phyloP scores from a whole-genome alignment of 2,329 filamentous ascomycete species.

The Alternaria novae-zelandiae region DNA sequence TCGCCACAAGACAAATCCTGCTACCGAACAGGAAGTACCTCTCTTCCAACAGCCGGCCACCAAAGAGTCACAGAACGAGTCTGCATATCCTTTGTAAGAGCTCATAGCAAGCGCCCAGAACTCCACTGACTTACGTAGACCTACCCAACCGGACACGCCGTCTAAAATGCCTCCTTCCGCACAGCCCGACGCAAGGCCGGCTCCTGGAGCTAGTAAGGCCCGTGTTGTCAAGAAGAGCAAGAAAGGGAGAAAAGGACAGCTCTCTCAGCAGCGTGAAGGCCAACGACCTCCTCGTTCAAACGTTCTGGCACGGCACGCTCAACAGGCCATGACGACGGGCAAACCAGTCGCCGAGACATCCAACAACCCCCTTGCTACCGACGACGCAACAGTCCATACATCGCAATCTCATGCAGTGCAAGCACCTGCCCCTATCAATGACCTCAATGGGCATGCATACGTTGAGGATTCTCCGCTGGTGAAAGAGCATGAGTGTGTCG shows the following conservation, averaged over 20 bases:
- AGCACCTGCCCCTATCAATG: not conserved
- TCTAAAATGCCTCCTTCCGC: not conserved
- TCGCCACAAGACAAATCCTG: not conserved
- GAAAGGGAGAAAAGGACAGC: constrained; percentile 1
- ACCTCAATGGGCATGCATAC: not conserved
- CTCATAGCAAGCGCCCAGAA: not conserved
- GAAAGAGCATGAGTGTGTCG: not conserved
- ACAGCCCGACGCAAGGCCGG: not conserved
- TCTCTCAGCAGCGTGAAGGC: not conserved
- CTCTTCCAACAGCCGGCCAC: not conserved
- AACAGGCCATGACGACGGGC: not conserved
- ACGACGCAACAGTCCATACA: not conserved
- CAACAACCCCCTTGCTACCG: not conserved
- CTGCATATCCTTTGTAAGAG: not conserved
- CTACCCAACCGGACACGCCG: not conserved
- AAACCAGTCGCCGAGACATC: not conserved
- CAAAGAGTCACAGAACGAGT: not conserved
- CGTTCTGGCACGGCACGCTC: not conserved
- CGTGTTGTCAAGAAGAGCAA: not conserved
- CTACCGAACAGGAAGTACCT: not conserved
- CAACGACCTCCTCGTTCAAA: constrained; percentile 7
- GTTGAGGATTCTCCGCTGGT: not conserved
- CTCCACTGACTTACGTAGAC: not conserved
- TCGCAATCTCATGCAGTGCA: not conserved
- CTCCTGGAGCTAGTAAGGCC: not conserved